Percentiles rank a stretch among this genome's conserved stretches.
These are phyloP conservation scores for Asterophora parasitica DNA, from an alignment of 768 basidiomycete genomes.

Conservation along the genomic window DNA sequence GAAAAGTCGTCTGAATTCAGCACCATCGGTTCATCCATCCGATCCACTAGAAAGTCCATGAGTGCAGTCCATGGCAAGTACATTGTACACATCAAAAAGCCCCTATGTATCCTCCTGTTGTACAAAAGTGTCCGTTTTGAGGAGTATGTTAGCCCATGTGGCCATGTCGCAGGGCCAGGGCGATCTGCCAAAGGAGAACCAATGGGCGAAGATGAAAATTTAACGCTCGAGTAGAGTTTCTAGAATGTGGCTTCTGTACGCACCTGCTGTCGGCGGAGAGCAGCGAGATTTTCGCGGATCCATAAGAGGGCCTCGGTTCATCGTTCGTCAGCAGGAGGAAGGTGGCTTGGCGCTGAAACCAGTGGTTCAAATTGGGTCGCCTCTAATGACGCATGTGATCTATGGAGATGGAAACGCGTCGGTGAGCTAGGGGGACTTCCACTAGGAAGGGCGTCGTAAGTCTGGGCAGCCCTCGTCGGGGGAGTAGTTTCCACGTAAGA, in stretches of 20 bases:
- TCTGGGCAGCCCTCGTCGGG: neutral
- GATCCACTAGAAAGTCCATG: neutral
- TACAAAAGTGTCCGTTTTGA: neutral
- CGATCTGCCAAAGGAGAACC: neutral
- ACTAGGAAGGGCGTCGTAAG: slow-evolving; percentile 13
- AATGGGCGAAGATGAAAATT: neutral
- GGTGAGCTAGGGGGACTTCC: slow-evolving; percentile 14
- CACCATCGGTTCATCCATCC: too few species aligned
- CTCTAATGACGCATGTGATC: neutral
- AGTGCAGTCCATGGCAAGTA: neutral
- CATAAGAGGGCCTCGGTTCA: neutral
- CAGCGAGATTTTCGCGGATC: neutral
- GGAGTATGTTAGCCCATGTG: neutral
- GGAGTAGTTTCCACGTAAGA: slow-evolving; percentile 29
- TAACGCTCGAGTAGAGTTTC: neutral
- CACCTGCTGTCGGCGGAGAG: neutral
- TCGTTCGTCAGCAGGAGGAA: slow-evolving; percentile 2
- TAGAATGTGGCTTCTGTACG: too few species aligned
- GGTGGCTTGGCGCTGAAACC: slow-evolving; percentile 3
- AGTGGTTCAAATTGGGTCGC: neutral
- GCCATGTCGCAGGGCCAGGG: neutral
- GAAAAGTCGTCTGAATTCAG: too few species aligned
- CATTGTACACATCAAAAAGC: neutral
- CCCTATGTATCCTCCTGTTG: neutral
- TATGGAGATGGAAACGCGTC: neutral